phyloP scores from a whole-genome alignment of 352 stramenopile species.

The Pythium phragmiticola region DNA sequence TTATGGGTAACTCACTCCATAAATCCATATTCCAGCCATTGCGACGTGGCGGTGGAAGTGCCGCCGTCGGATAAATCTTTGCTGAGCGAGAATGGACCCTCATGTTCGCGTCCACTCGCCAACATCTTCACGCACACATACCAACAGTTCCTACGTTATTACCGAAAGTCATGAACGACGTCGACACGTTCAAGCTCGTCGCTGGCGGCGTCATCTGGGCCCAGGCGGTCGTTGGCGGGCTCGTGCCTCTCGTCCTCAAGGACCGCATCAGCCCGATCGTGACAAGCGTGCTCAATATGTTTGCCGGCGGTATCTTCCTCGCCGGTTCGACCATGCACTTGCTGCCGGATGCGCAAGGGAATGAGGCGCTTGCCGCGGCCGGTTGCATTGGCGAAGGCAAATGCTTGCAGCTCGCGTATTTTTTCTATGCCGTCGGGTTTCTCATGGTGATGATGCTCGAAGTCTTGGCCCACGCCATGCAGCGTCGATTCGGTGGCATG shows the following conservation, averaged over 20 bases:
- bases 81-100: background rate
- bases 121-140: background rate
- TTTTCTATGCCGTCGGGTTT: constrained; percentile 80
- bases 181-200: constrained; percentile 67
- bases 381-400: constrained; percentile 43
- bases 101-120: background rate
- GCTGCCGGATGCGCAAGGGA: constrained; percentile 71
- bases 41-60: constrained; percentile 9
- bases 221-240: constrained; percentile 51
- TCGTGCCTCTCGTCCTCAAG: constrained; percentile 50
- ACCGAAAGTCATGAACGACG: constrained; percentile 31
- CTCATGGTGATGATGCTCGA: constrained; percentile 75
- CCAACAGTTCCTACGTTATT: no score
- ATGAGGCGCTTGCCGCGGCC: constrained; percentile 47
- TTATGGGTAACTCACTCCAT: background rate
- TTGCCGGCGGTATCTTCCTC: constrained; percentile 79
- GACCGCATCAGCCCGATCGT: constrained; percentile 32
- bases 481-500: constrained; percentile 34
- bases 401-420: constrained; percentile 79
- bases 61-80: constrained; percentile 24
- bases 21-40: background rate
- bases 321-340: constrained; percentile 77
- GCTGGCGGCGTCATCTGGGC: constrained; percentile 56
- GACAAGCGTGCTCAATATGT: constrained; percentile 78
- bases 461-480: constrained; percentile 59